Evolutionary conservation across 345 rosid species (phyloP).

Genomic region (Brassica napus): Da-Ae NC_063444.1:4761501-4762000

Average conservation of each 20-base stretch:
- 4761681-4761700: no score
- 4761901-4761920: background rate
- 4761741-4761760: background rate
- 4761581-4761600: background rate
- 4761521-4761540: slow-evolving; percentile 17
- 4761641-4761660: background rate
- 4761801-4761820: background rate
- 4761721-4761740: background rate
- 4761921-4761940: background rate
- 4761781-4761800: background rate
- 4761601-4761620: slow-evolving; percentile 21
- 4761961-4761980: background rate
- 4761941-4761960: background rate
- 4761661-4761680: background rate
- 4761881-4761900: background rate
- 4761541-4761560: background rate
- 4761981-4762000: background rate
- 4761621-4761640: background rate
- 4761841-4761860: background rate
- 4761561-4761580: background rate
- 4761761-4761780: background rate
- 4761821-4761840: background rate
- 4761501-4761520: background rate
- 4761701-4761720: background rate
- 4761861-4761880: background rate